Percentiles rank a stretch among this genome's conserved stretches.
Evolutionary conservation across 1,139 yeast genomes (phyloP).

Genomic region (Arxiozyma heterogenica): DNA sequence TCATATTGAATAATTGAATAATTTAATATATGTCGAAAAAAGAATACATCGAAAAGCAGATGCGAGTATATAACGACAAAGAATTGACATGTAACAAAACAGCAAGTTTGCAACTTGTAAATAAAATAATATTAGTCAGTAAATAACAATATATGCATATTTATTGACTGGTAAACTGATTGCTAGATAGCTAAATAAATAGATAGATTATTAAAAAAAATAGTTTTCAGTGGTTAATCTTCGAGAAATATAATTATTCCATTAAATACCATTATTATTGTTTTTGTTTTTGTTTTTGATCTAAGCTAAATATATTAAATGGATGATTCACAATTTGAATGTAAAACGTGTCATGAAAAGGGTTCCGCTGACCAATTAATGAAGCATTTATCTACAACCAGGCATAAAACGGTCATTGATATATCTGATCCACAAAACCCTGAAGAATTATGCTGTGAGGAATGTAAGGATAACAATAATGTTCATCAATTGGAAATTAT

Average conservation of each 20-base stretch:
- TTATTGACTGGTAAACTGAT: background rate
- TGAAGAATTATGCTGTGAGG: constrained; percentile 47
- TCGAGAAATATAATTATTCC: no score
- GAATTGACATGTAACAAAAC: background rate
- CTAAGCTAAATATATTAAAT: background rate
- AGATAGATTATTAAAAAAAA: no score
- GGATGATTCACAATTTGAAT: constrained; percentile 16
- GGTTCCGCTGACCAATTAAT: constrained; percentile 30
- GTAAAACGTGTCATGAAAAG: constrained; percentile 28
- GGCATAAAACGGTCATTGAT: constrained; percentile 43
- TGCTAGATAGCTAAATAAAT: no score
- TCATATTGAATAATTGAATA: no score
- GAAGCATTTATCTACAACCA: constrained; percentile 43
- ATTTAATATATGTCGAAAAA: no score
- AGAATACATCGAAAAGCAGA: no score
- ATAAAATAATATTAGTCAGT: no score
- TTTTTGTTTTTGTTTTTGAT: no score
- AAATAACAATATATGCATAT: background rate
- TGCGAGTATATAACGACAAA: no score
- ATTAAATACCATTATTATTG: no score
- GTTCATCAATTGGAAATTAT: constrained; percentile 45
- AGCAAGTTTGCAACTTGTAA: background rate
- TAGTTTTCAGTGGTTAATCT: background rate
- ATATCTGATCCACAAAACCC: constrained; percentile 21
- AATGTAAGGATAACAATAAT: constrained; percentile 47